These are phyloP conservation scores for Trichoderma oligosporum DNA, from an alignment of 2,329 filamentous ascomycete genomes.

Conservation along the genomic window DNA sequence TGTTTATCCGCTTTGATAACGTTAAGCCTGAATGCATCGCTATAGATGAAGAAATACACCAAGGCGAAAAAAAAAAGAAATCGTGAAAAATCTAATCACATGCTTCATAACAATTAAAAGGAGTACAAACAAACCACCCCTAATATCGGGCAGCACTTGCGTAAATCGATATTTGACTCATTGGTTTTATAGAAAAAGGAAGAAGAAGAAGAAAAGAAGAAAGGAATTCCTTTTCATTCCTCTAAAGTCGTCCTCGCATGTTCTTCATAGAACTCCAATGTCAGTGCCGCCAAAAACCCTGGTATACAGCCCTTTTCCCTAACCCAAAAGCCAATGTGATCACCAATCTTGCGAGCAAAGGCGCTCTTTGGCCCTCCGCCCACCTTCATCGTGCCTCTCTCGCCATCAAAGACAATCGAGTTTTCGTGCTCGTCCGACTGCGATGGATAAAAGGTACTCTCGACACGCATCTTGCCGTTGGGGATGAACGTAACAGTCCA, in stretches of 20 bases:
- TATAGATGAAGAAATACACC: not conserved
- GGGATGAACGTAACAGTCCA: slow-evolving; percentile 96
- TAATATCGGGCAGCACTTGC: slow-evolving; percentile 12
- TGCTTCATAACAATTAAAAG: not conserved
- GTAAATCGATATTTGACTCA: slow-evolving; percentile 4
- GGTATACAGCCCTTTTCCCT: slow-evolving; percentile 90
- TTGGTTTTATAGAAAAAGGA: too few relatives aligned
- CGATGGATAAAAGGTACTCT: slow-evolving; percentile 75
- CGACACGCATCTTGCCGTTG: slow-evolving; percentile 93
- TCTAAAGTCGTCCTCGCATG: slow-evolving; percentile 29
- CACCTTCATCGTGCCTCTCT: slow-evolving; percentile 97
- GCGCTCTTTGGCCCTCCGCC: slow-evolving; percentile 80
- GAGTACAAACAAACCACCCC: not conserved
- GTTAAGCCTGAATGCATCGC: too few relatives aligned
- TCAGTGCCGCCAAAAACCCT: slow-evolving; percentile 85
- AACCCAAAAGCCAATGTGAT: slow-evolving; percentile 93
- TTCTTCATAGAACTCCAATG: slow-evolving; percentile 88
- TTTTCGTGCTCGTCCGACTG: slow-evolving; percentile 66
- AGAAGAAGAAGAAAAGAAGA: too few relatives aligned
- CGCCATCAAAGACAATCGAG: slow-evolving; percentile 81
- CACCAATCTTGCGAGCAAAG: slow-evolving; percentile 80
- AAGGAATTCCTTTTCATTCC: not conserved
- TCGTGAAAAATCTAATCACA: not conserved
- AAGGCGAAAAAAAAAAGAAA: not conserved
- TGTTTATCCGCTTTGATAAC: too few relatives aligned